Evolutionary conservation across 2,329 filamentous ascomycete species (phyloP), one percentile per base, ranked within the genome.

Genomic region (Penicillium griseofulvum): DNA sequence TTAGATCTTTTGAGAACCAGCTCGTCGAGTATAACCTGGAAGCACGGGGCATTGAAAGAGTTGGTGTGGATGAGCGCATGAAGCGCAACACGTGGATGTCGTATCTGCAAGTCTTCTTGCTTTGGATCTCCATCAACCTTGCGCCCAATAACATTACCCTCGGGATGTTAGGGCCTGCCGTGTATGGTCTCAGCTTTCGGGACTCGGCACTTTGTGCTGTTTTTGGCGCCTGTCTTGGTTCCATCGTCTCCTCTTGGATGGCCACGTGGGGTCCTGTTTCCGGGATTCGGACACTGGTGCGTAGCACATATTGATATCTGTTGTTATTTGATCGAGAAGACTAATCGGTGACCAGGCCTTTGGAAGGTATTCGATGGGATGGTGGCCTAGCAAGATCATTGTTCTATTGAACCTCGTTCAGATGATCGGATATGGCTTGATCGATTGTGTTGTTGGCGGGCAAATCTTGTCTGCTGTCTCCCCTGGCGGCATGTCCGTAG

Each of bases 401-500:
- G 83, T 85, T 14, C 64, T 87, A 22, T 72, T 88, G 54, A 87
- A 87, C 63, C 74, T 87, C 44, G 79, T 87, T 42, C 80, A 86
- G 22, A 76, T 87, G 65, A 74, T 87, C 3, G 84, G 84, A 9
- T 87, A 87, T 61, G 76, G 78, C 17, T 73, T 87, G 66, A 83
- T 89, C 56, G 83, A 86, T 67, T 84, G 81, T 33, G 84, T 89
- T 6, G 78, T 89, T 16, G 83, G 83, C 2, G 87, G 87, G 0
- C 86, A 89, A 65, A 87, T 88, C 26, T 73, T 90, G 2, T 86
- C 83, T 5, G 86, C 86, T 1, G 83, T 89, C 4, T 84, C 83
- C 12, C 71, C 76, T 1, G 78, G 80, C 56, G 80, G 77, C 57
- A 78, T 88, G 71, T 83, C 82, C 2, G 80, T 88, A 19, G 80